These are phyloP conservation scores for Sarocladium kiliense DNA, from an alignment of 2,329 filamentous ascomycete species.

Conservation along the genomic window DNA sequence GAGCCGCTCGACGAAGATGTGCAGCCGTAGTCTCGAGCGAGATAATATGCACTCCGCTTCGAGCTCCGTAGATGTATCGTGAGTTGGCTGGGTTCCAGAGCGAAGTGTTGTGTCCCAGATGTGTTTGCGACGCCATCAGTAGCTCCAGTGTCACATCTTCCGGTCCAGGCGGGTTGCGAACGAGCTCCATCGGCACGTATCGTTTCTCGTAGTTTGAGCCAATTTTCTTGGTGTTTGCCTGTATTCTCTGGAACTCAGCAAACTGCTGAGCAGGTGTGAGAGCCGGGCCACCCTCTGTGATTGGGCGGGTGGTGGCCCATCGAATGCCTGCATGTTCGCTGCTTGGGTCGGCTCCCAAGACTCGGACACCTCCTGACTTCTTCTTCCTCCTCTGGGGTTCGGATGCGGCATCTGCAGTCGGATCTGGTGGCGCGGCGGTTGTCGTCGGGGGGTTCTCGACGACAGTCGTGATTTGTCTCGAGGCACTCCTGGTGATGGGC, in stretches of 20 bases:
- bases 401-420: constrained; percentile 18
- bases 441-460: constrained; percentile 26
- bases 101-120: constrained; percentile 85
- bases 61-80: constrained; percentile 87
- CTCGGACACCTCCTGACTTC: constrained; percentile 26
- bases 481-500: constrained; percentile 30
- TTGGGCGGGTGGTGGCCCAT: constrained; percentile 27
- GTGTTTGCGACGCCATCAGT: constrained; percentile 79
- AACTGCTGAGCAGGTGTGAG: constrained; percentile 34
- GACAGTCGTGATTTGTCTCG: constrained; percentile 28
- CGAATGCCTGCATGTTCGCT: constrained; percentile 26
- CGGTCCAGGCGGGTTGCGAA: constrained; percentile 68
- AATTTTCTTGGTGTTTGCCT: constrained; percentile 38
- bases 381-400: constrained; percentile 28
- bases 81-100: constrained; percentile 94
- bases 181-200: constrained; percentile 62
- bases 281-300: constrained; percentile 25
- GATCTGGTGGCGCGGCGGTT: constrained; percentile 13
- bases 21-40: constrained; percentile 83
- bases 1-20: constrained; percentile 86
- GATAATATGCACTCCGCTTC: constrained; percentile 89
- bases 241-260: constrained; percentile 29
- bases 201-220: constrained; percentile 45
- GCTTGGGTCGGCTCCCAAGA: constrained; percentile 27
- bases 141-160: constrained; percentile 85